Conservation (phyloP, 139 green algal genomes). For the Monoraphidium neglectum region DNA sequence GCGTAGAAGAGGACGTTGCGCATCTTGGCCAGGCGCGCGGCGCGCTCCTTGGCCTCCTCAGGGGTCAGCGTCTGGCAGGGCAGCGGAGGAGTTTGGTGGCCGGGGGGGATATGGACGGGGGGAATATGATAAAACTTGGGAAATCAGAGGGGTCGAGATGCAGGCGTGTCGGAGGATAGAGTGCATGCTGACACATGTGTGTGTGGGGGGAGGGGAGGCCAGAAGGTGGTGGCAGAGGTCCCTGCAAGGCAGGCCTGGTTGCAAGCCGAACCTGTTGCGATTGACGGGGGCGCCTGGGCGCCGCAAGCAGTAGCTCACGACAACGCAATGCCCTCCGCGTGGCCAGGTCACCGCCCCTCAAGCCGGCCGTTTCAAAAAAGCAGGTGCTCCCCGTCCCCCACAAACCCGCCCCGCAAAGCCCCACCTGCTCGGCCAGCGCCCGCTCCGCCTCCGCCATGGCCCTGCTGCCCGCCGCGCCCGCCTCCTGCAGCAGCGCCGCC, state of each 20-base stretch:
- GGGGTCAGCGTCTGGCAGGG: slow-evolving; percentile 56
- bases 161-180: too few species aligned
- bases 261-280: too few species aligned
- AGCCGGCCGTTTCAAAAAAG: too few species aligned
- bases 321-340: neutral
- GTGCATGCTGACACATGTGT: too few species aligned
- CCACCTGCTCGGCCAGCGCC: slow-evolving; percentile 68
- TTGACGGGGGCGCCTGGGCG: neutral
- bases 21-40: slow-evolving; percentile 77
- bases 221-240: too few species aligned
- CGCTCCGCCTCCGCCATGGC: slow-evolving; percentile 75
- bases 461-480: slow-evolving; percentile 47
- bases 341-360: too few species aligned
- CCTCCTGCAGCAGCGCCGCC: slow-evolving; percentile 75
- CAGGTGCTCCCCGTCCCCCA: too few species aligned
- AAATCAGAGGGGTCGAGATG: too few species aligned
- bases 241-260: too few species aligned
- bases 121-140: too few species aligned
- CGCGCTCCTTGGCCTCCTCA: slow-evolving; percentile 78
- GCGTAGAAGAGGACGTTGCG: slow-evolving; percentile 90
- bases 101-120: neutral
- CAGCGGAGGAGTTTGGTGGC: neutral
- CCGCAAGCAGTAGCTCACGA: neutral
- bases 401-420: slow-evolving; percentile 1
- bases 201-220: too few species aligned